A percentile compares a stretch with the other conserved stretches of the same genome.
These are phyloP conservation scores for Metschnikowia amazonensis DNA, from an alignment of 805 yeast species.

Conservation along the genomic window DNA sequence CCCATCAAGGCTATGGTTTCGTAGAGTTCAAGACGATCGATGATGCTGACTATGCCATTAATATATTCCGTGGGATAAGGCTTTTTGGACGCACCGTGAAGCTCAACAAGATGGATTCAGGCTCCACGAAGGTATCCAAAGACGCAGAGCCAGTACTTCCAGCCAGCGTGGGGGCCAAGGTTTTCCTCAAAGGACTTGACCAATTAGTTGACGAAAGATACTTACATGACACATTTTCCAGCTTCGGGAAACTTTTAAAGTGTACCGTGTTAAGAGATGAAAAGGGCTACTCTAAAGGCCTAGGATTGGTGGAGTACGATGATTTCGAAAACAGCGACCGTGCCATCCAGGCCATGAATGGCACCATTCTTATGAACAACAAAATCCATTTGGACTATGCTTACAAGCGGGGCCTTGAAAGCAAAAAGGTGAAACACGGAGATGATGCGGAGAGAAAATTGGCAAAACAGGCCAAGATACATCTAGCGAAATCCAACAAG, in stretches of 20 bases:
- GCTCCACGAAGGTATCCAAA: constrained; percentile 11
- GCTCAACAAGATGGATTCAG: constrained; percentile 47
- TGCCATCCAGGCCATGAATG: constrained; percentile 68
- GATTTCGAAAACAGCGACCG: constrained; percentile 65
- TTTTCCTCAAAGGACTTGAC: constrained; percentile 59
- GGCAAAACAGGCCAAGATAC: constrained; percentile 57
- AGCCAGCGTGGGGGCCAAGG: constrained; percentile 45
- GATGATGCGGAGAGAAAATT: constrained; percentile 69
- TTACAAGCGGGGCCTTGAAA: constrained; percentile 48
- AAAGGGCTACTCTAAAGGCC: constrained; percentile 51
- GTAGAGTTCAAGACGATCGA: constrained; percentile 57
- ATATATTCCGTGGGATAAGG: constrained; percentile 55
- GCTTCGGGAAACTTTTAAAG: constrained; percentile 60
- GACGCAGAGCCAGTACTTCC: constrained; percentile 8
- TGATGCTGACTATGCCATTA: constrained; percentile 69
- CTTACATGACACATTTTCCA: constrained; percentile 54
- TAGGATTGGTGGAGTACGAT: constrained; percentile 63
- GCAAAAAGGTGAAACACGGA: constrained; percentile 63
- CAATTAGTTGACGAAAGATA: constrained; percentile 59
- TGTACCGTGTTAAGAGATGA: constrained; percentile 52
- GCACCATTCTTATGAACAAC: constrained; percentile 64
- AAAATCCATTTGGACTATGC: constrained; percentile 66
- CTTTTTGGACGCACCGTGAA: constrained; percentile 60
- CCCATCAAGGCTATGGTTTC: constrained; percentile 87
- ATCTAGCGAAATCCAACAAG: constrained; percentile 16